Percentiles rank a stretch among this genome's conserved stretches.
Conservation (phyloP, 2,329 filamentous ascomycete genomes). For the Metarhizium anisopliae region DNA sequence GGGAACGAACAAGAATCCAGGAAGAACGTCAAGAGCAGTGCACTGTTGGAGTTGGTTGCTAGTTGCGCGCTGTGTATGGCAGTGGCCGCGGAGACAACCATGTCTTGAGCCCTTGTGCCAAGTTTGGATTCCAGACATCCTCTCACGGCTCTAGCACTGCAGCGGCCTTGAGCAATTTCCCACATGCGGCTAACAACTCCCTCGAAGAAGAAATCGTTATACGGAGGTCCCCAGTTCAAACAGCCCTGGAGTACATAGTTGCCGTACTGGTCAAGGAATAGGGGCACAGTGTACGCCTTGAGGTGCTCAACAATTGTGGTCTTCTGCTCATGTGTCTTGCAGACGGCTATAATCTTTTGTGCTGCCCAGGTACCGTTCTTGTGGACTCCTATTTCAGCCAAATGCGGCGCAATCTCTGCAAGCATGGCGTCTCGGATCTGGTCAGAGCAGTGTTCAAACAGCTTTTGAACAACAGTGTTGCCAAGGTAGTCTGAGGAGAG, state of each 20-base stretch:
- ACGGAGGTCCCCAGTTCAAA: constrained; percentile 79
- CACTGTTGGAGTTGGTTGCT: constrained; percentile 92
- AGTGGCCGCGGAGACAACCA: constrained; percentile 88
- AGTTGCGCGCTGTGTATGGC: constrained; percentile 95
- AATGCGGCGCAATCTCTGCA: constrained; percentile 74
- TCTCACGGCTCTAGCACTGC: constrained; percentile 91
- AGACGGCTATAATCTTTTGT: constrained; percentile 97
- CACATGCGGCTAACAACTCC: constrained; percentile 91
- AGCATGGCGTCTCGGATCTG: constrained; percentile 87
- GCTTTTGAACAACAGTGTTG: constrained; percentile 98
- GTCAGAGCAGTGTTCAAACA: constrained; percentile 95
- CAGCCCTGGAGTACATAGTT: constrained; percentile 98
- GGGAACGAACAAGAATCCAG: constrained; percentile 96
- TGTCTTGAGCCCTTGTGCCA: constrained; percentile 88
- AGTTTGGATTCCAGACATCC: constrained; percentile 96
- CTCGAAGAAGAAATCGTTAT: constrained; percentile 96
- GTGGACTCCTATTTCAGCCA: constrained; percentile 94
- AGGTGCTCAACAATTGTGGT: constrained; percentile 74
- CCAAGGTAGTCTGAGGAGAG: constrained; percentile 92
- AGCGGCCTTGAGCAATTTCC: constrained; percentile 87
- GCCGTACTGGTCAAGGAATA: constrained; percentile 96
- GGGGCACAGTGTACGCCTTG: constrained; percentile 75
- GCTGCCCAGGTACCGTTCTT: constrained; percentile 99
- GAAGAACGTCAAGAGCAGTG: constrained; percentile 92
- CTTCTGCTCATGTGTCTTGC: constrained; percentile 78